Evolutionary conservation across 805 yeast species (phyloP), one percentile per base, ranked within the genome.

Genomic region (Scheffersomyces stipitis): DNA sequence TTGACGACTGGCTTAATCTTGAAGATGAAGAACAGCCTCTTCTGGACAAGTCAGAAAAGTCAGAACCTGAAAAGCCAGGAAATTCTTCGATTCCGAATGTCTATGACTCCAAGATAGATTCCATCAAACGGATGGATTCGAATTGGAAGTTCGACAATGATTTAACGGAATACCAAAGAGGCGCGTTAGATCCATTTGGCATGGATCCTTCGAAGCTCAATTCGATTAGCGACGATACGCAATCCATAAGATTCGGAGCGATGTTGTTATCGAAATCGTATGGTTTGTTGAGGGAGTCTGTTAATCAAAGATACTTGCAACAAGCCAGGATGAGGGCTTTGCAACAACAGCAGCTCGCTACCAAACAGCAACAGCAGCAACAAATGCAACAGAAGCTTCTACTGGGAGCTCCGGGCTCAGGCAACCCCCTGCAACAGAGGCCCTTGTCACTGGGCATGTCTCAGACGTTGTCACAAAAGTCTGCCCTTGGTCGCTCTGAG

Each of bases 221-320:
- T 54, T 83, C 84, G 45, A 87, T 90, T 28, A 78, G 88, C 10
- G 83, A 83, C 36, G 91, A 82, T 34, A 89, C 96, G 1, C 97
- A 90, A 61, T 81, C 86, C 1, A 86, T 91, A 20, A 71, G 97
- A 41, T 90, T 90, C 62, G 96, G 96, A 6, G 79, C 95, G 5
- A 89, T 89, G 96, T 63, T 91, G 22, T 69, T 89, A 28, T 79
- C 93, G 3, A 91, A 90, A 59, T 82, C 96, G 0, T 86, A 86
- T 54, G 96, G 89, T 36, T 75, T 81, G 34, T 66, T 82, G 45
- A 69, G 87, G 49, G 88, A 89, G 54, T 83, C 90, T 15, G 80
- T 86, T 37, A 74, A 79, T 52, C 80, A 81, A 61, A 73, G 93
- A 48, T 56, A 56, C 42, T 53, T 68, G 16, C 89, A 78, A 60